Conservation (phyloP, 495 filamentous ascomycete genomes). For the Tuber umbilicatum region DNA sequence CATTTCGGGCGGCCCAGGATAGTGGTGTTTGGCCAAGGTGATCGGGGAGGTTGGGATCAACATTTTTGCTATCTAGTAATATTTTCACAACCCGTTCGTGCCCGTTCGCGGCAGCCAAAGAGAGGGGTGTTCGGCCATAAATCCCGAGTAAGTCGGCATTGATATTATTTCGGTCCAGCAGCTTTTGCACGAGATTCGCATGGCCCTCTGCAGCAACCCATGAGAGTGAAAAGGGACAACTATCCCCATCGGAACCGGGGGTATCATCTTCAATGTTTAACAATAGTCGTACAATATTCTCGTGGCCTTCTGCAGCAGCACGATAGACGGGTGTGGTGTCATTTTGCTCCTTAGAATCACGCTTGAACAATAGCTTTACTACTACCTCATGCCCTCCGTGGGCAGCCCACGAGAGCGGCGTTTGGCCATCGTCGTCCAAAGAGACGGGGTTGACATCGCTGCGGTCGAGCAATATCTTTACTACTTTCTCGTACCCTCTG, state of each 20-base stretch:
- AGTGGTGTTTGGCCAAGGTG: slow-evolving; percentile 16
- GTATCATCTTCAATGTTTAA: neutral
- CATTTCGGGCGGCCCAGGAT: slow-evolving; percentile 25
- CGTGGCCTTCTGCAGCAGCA: slow-evolving; percentile 7
- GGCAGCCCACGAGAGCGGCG: slow-evolving; percentile 28
- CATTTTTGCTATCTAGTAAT: slow-evolving; percentile 24
- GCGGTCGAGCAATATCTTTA: slow-evolving; percentile 17
- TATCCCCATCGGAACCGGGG: neutral
- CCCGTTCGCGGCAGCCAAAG: slow-evolving; percentile 26
- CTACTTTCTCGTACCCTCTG: slow-evolving; percentile 27
- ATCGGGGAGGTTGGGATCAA: slow-evolving; percentile 24
- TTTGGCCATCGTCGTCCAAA: slow-evolving; percentile 17
- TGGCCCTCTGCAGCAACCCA: neutral
- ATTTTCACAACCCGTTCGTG: slow-evolving; percentile 33
- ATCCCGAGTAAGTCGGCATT: slow-evolving; percentile 23
- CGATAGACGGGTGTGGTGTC: slow-evolving; percentile 23
- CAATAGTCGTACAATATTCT: slow-evolving; percentile 13
- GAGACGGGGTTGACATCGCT: slow-evolving; percentile 17
- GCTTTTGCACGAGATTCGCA: neutral
- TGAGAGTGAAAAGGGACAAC: neutral
- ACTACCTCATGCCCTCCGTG: slow-evolving; percentile 23
- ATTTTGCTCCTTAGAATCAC: slow-evolving; percentile 18
- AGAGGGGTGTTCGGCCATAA: slow-evolving; percentile 25
- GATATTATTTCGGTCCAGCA: neutral
- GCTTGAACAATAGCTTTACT: slow-evolving; percentile 32